Percentiles rank a stretch among this genome's conserved stretches.
Evolutionary conservation across 148 eudicot species (phyloP).

Genomic region (Camellia japonica): DNA sequence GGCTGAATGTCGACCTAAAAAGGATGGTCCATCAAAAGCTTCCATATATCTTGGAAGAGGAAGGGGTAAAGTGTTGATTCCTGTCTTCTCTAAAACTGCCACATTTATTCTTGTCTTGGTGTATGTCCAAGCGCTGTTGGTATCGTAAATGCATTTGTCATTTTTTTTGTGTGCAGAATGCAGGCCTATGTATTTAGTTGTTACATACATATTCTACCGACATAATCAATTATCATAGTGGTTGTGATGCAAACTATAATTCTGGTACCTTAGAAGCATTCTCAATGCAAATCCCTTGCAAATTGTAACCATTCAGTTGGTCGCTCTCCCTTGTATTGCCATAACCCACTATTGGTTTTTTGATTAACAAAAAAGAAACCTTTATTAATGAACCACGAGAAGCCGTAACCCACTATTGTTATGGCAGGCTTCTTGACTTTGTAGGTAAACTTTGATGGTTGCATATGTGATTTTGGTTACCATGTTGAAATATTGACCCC

Average conservation of each 20-base stretch:
- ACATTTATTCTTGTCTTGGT: background rate
- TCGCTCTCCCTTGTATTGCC: background rate
- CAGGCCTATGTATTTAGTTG: background rate
- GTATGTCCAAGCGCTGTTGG: background rate
- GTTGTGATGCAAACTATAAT: background rate
- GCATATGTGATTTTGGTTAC: background rate
- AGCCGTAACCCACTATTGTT: background rate
- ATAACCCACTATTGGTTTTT: background rate
- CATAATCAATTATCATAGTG: background rate
- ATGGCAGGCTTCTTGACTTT: background rate
- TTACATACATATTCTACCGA: background rate
- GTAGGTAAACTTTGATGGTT: background rate
- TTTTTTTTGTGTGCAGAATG: background rate
- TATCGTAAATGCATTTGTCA: background rate
- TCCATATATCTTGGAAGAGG: slow-evolving; percentile 69
- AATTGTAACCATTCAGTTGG: background rate
- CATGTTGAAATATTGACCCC: background rate
- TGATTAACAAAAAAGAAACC: too few species aligned
- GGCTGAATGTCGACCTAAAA: slow-evolving; percentile 59
- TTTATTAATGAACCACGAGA: too few species aligned
- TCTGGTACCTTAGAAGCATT: background rate
- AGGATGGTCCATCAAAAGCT: slow-evolving; percentile 71
- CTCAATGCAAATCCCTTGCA: background rate
- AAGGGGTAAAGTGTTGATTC: slow-evolving; percentile 42
- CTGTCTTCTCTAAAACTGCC: slow-evolving; percentile 6